Evolutionary conservation across 164 flowering plant species (phyloP), one percentile per base, ranked within the genome.

Genomic region (Platanus orientalis): DNA sequence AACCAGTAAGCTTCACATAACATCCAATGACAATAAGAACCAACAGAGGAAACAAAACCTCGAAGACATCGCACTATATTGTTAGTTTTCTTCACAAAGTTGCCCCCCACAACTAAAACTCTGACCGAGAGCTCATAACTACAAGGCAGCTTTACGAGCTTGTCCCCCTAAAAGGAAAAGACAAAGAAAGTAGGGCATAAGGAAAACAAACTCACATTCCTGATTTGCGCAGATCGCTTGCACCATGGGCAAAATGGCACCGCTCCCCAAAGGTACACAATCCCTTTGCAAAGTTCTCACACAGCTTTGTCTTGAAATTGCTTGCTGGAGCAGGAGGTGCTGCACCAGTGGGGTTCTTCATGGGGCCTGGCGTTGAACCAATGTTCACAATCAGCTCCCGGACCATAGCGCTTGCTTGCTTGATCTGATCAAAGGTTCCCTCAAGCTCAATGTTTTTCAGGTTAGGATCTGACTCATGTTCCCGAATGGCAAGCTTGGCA

Each of bases 391-490:
- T 85, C 9, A 94, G 75, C 61, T 91, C 95, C 11, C 83, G 64
- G 1, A 94, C 98, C 97, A 91, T 83, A 6, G 76, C 78, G 59
- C 88, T 87, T 0, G 98, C 98, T 53, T 86, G 81, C 58, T 82
- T 78, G 12, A 94, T 94, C 81, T 94, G 97, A n/a, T 91, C 98
- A 70, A 91, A 84, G 1, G 88, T 75, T 0, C 98, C 98, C 65
- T 94, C 97, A 0, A 94, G 85, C 63, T 91, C 98, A 61, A 94
- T 88, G 78, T 91, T 91, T 70, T 73, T 83, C 19, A 84, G 75
- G 53, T 81, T 86, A 9, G 98, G 79, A 65, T 94, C 85, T 0
- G 86, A 61, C 53, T 87, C 98, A 54, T 91, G 98, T 2, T 94
- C 98, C 26, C 91, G 62, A 4, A 94, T 86, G 13, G 93, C 69